These are phyloP conservation scores for Termitomyces sp. DNA, from an alignment of 768 basidiomycete genomes.

Conservation along the genomic window DNA sequence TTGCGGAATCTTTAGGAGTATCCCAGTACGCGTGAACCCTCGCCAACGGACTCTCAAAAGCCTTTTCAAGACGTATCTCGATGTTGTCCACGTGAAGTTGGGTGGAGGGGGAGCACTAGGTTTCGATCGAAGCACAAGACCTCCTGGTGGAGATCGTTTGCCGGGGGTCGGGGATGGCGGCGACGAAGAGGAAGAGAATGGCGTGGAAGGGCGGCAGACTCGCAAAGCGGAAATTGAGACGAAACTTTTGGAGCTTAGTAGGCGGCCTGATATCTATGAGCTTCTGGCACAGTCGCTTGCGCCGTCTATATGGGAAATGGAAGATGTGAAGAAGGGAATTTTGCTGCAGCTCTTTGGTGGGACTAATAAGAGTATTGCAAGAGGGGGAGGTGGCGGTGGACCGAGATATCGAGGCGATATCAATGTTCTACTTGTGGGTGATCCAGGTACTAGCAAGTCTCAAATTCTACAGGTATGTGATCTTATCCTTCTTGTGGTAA, in stretches of 20 bases:
- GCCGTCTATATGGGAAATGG: slow-evolving; percentile 97
- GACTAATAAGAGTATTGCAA: slow-evolving; percentile 92
- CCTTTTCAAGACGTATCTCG: slow-evolving; percentile 96
- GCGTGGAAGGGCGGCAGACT: slow-evolving; percentile 39
- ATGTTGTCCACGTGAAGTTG: slow-evolving; percentile 88
- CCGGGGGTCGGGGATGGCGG: slow-evolving; percentile 72
- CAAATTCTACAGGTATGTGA: slow-evolving; percentile 83
- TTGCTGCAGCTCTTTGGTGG: slow-evolving; percentile 95
- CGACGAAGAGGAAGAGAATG: slow-evolving; percentile 60
- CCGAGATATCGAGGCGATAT: slow-evolving; percentile 97
- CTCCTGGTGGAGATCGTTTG: slow-evolving; percentile 63
- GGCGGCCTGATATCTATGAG: slow-evolving; percentile 82
- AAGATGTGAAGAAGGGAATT: slow-evolving; percentile 99
- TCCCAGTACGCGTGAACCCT: slow-evolving; percentile 94
- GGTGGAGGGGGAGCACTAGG: slow-evolving; percentile 71
- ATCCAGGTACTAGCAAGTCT: slow-evolving; percentile 95
- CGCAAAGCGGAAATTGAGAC: slow-evolving; percentile 75
- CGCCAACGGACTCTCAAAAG: slow-evolving; percentile 90
- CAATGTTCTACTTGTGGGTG: slow-evolving; percentile 95
- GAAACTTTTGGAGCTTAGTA: slow-evolving; percentile 70
- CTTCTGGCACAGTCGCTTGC: slow-evolving; percentile 82
- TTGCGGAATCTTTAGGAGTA: slow-evolving; percentile 92
- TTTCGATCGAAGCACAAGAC: slow-evolving; percentile 76
- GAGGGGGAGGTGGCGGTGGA: slow-evolving; percentile 93
- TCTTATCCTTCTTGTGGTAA: background rate